Base-by-base conservation (phyloP, 2,329 filamentous ascomycete species). In the Paraphoma chrysanthemicola region DNA sequence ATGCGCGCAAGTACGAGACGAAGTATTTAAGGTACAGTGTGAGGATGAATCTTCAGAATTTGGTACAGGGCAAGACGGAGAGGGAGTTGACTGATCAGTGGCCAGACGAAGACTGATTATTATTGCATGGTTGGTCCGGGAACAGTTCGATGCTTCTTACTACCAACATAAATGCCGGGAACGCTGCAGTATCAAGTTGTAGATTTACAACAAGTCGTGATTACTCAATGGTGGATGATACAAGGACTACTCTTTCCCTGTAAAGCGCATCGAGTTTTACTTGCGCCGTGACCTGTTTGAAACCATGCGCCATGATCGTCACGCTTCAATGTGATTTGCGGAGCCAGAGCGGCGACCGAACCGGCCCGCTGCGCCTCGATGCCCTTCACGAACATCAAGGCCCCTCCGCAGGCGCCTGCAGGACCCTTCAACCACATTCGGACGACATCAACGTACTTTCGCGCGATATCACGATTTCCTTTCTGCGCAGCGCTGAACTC, bases 21-120 rank as follows among this genome's bases (percentile, higher is more conserved):
- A 71, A 71, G 57, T 72, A 71, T 64, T 48, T 72, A 60, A 56
- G 68, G 51, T 62, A 67, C 49, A 72, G 70, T 62, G 69, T 72
- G 38, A 54, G 69, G 54, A 72, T 72, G 70, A 72, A 72, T 60
- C 52, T 72, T 46, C 67, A 70, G 59, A 56, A 53, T 49, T 57
- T 72, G 53, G 63, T 72, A 38, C 46, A 60, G 43, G 66, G 66
- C 9, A 44, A 17, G n/a, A 48, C 23, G 39, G 59, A 55, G 30
- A 63, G 57, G 55, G 63, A 62, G 41, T 56, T 69, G 56, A 63
- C 62, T 41, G 70, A 72, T 62, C 70, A 72, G 60, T 72, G 70
- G 70, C 70, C 70, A 30, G 66, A 72, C 47, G 53, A 47, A 28
- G 56, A 50, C 44, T 46, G 49, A 14, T 42, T 38, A 44, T 39